Evolutionary conservation across 257 asterid genomes (phyloP), one percentile per base, ranked within the genome.

Genomic region (Lavandula angustifolia): DNA sequence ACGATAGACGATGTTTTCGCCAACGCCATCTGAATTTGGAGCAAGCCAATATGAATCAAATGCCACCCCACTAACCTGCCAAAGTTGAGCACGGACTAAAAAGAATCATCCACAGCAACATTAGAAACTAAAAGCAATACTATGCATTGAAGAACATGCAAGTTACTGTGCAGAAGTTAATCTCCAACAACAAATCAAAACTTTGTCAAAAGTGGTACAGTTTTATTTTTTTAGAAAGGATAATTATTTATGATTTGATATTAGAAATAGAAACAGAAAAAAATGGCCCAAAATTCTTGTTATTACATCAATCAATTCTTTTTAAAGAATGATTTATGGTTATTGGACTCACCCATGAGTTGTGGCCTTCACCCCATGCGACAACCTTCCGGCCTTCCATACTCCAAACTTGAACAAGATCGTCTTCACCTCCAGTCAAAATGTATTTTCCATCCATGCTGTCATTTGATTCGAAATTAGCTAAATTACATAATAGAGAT

Each of bases 351-450:
- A 90, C 99, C 99, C 99, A 94, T 49, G 99, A 94, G 73, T 80
- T 90, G 75, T 94, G 99, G 50, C 99, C 99, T 86, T 90, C 99
- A 5, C 99, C 99, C 97, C 97, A 94, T 18, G 99, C 99, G 33
- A 94, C 96, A 83, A 94, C 77, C 72, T 89, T 94, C 13, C 96
- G 86, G 43, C 87, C 96, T 53, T 87, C 99, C 97, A 94, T 86
- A 66, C 99, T 90, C 99, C 99, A 94, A 70, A 94, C 99, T 78
- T 94, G 99, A 76, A 94, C 99, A 56, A 90, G 86, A 78, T 94
- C 99, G 70, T 94, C 99, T 82, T 94, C 99, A 29, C 99, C 99
- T 75, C 99, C 99, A 38, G 99, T 84, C 85, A 94, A 79, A 61
- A 94, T 81, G 85, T 94, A 94, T 74, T 94, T 94, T 64, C 99